Evolutionary conservation across 495 filamentous ascomycete species (phyloP).

Genomic region (Xylaria palmicola): DNA sequence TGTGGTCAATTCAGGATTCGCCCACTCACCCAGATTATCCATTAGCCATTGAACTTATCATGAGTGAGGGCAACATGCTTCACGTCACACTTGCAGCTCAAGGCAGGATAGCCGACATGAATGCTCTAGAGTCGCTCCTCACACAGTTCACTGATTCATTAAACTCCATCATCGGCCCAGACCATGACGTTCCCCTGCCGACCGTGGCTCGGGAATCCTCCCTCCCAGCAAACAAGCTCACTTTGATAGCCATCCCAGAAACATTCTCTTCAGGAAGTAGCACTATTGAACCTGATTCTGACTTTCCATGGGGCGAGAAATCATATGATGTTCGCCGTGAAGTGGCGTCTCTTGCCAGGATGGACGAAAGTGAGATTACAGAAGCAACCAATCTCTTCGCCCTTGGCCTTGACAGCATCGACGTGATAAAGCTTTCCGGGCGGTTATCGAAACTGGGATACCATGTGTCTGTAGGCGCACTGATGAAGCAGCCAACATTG

Average conservation of each 20-base stretch:
- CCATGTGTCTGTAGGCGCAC: conserved; percentile 59
- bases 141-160: conserved; percentile 38
- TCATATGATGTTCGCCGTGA: conserved; percentile 53
- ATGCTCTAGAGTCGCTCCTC: conserved; percentile 36
- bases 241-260: not conserved
- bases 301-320: conserved; percentile 55
- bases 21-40: conserved; percentile 62
- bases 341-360: conserved; percentile 59
- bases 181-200: conserved; percentile 8
- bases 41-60: conserved; percentile 68
- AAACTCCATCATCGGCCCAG: conserved; percentile 10
- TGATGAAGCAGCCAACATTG: conserved; percentile 70
- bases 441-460: conserved; percentile 60
- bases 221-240: not conserved
- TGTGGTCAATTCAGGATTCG: conserved; percentile 58
- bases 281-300: not conserved
- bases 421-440: conserved; percentile 66
- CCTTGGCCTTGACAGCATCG: conserved; percentile 68
- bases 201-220: not conserved
- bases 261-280: not conserved
- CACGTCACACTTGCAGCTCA: conserved; percentile 56
- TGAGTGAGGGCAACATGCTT: conserved; percentile 45
- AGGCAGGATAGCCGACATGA: conserved; percentile 34
- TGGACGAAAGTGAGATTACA: conserved; percentile 47
- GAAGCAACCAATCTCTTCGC: conserved; percentile 59